These are phyloP conservation scores for Lagerstroemia speciosa DNA, from an alignment of 345 rosid species.

Conservation along the genomic window DNA sequence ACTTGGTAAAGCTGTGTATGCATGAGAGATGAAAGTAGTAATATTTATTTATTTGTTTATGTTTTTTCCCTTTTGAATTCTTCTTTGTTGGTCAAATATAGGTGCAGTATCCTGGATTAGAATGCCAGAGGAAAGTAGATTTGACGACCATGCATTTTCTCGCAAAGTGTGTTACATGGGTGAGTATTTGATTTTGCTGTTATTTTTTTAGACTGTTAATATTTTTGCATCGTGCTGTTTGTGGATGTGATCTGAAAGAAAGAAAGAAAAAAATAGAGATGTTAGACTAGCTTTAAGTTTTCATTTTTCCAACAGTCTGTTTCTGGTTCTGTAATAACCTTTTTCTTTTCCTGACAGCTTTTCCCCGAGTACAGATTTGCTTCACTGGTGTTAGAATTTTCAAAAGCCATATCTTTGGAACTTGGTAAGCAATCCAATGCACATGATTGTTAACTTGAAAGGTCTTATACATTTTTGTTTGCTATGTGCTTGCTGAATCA, in stretches of 20 bases:
- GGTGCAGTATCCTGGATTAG: conserved; percentile 88
- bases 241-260: not conserved
- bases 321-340: not conserved
- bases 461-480: not conserved
- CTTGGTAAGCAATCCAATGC: conserved; percentile 51
- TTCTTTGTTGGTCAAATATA: conserved; percentile 18
- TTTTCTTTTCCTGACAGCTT: conserved; percentile 36
- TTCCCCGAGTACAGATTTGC: conserved; percentile 81
- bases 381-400: conserved; percentile 70
- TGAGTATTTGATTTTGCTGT: conserved; percentile 12
- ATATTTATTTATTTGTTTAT: not conserved
- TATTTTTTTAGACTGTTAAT: not conserved
- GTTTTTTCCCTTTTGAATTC: not conserved
- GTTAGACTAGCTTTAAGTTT: not conserved
- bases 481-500: not conserved
- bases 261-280: not conserved
- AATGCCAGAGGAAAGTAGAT: conserved; percentile 65
- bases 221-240: not conserved
- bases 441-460: not conserved
- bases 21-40: not conserved
- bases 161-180: conserved; percentile 60
- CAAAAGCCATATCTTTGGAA: conserved; percentile 52
- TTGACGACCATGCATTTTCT: conserved; percentile 62
- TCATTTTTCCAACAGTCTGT: not conserved
- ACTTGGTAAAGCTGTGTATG: not conserved